These are phyloP conservation scores for Neurospora intermedia DNA, from an alignment of 495 filamentous ascomycete genomes.

Conservation along the genomic window DNA sequence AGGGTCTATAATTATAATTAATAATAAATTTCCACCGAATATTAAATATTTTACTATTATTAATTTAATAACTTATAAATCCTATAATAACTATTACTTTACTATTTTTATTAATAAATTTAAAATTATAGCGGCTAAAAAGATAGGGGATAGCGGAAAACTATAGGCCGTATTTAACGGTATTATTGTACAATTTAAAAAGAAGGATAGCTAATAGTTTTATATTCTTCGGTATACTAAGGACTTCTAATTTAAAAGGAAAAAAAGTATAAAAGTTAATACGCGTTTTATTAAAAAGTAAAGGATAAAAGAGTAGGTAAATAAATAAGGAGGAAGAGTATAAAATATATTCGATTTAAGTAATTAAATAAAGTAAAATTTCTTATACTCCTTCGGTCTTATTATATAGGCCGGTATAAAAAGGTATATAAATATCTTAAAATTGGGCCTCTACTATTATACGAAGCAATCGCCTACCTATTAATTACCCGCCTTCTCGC, in stretches of 20 bases:
- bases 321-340: no score
- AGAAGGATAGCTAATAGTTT: constrained; percentile 93
- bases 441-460: constrained; percentile 98
- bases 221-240: constrained; percentile 98
- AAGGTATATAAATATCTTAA: constrained; percentile 99
- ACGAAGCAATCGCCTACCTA: constrained; percentile 87
- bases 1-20: no score
- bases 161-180: constrained; percentile 85
- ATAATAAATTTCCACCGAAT: no score
- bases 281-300: background rate
- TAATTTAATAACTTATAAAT: no score
- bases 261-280: constrained; percentile 10
- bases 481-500: constrained; percentile 86
- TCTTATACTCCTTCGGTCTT: constrained; percentile 98
- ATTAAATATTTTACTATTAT: no score
- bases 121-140: constrained; percentile 89
- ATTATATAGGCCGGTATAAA: constrained; percentile 96
- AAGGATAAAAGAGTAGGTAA: no score
- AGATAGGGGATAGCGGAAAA: constrained; percentile 91
- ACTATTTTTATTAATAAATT: constrained; percentile 89
- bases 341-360: no score
- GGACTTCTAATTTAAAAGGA: constrained; percentile 57
- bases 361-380: no score
- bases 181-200: constrained; percentile 98
- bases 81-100: constrained; percentile 71